phyloP scores from a whole-genome alignment of 306 rosid genomes.

The Dryas drummondii region DNA sequence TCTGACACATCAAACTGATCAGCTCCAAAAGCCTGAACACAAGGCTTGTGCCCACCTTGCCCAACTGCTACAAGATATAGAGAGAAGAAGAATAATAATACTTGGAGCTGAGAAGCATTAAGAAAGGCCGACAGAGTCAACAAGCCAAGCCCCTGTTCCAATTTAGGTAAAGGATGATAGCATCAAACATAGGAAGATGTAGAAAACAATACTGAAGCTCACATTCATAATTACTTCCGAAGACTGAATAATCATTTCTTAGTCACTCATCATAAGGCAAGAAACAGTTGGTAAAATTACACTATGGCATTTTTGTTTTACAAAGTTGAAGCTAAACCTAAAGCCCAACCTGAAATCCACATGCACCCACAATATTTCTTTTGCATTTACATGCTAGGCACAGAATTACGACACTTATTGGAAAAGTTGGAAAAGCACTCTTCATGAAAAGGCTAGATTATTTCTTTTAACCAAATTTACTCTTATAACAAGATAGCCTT shows the following conservation, averaged over 20 bases:
- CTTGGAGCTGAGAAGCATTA: slow-evolving; percentile 33
- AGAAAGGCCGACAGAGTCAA: slow-evolving; percentile 58
- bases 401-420: too few relatives aligned
- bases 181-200: neutral
- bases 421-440: too few relatives aligned
- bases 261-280: too few relatives aligned
- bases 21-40: slow-evolving; percentile 70
- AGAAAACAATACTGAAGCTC: neutral
- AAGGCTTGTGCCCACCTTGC: slow-evolving; percentile 64
- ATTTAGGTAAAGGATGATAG: neutral
- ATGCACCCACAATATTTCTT: too few relatives aligned
- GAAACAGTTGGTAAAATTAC: too few relatives aligned
- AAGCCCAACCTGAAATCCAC: too few relatives aligned
- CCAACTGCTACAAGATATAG: slow-evolving; percentile 57
- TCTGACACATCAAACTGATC: slow-evolving; percentile 58
- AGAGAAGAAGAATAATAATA: slow-evolving; percentile 46
- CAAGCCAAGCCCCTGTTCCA: slow-evolving; percentile 52
- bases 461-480: too few relatives aligned
- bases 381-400: too few relatives aligned
- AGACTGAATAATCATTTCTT: neutral
- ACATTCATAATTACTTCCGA: neutral
- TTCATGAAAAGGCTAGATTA: too few relatives aligned
- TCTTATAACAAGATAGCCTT: too few relatives aligned
- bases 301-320: too few relatives aligned
- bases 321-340: too few relatives aligned